Percentiles rank a stretch among this genome's conserved stretches.
Evolutionary conservation across 2,329 filamentous ascomycete species (phyloP).

Genomic region (Coniella vitis): DNA sequence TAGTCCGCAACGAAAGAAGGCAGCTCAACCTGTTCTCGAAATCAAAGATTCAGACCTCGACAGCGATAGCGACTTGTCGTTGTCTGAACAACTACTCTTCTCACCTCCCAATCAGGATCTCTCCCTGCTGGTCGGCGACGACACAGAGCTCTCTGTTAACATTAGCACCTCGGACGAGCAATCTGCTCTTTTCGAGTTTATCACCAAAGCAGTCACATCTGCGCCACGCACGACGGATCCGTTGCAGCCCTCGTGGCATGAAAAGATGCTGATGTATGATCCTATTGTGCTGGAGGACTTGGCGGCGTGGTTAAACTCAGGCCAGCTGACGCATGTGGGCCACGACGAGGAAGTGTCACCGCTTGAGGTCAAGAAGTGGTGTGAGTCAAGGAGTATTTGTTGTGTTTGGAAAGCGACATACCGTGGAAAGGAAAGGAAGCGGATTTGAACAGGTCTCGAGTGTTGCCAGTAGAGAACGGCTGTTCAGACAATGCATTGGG

Average conservation of each 20-base stretch:
- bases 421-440: constrained; percentile 47
- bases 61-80: constrained; percentile 24
- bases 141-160: constrained; percentile 36
- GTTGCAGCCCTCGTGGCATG: constrained; percentile 65
- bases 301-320: constrained; percentile 72
- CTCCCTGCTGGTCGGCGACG: constrained; percentile 33
- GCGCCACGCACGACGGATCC: constrained; percentile 44
- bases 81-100: constrained; percentile 32
- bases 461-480: not conserved
- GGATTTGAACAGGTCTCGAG: constrained; percentile 27
- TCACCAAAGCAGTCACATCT: constrained; percentile 47
- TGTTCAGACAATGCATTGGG: not conserved
- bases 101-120: constrained; percentile 37
- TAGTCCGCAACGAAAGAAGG: constrained; percentile 7
- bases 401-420: constrained; percentile 63
- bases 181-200: constrained; percentile 40
- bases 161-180: constrained; percentile 35
- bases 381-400: constrained; percentile 78
- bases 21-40: constrained; percentile 30
- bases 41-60: constrained; percentile 47
- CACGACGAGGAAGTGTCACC: constrained; percentile 59
- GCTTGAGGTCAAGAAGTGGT: constrained; percentile 77
- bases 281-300: constrained; percentile 85
- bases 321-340: constrained; percentile 54
- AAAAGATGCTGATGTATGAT: constrained; percentile 92